phyloP scores from a whole-genome alignment of 208 protist genomes.

The Trypanosomatidae sp. region DNA sequence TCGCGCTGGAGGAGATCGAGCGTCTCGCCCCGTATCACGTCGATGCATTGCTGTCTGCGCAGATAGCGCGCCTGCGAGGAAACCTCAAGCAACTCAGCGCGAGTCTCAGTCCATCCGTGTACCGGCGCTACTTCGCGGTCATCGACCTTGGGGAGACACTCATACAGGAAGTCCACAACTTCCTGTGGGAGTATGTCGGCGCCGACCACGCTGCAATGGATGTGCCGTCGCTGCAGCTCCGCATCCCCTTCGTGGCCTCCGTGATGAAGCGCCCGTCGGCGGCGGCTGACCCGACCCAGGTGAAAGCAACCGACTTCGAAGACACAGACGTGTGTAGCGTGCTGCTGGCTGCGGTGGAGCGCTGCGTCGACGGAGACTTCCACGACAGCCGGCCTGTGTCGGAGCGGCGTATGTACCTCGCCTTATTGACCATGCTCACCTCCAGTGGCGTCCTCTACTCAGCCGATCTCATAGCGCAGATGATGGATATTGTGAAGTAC shows the following conservation, averaged over 20 bases:
- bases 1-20: conserved; percentile 71
- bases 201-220: conserved; percentile 76
- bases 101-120: conserved; percentile 68
- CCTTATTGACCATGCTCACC: conserved; percentile 76
- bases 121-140: conserved; percentile 63
- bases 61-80: conserved; percentile 63
- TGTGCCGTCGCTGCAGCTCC: conserved; percentile 61
- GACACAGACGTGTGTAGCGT: conserved; percentile 81
- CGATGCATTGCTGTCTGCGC: conserved; percentile 55
- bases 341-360: conserved; percentile 72
- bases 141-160: conserved; percentile 52
- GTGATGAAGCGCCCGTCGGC: conserved; percentile 60
- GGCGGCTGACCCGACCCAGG: conserved; percentile 19
- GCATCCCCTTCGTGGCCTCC: conserved; percentile 72
- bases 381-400: conserved; percentile 53
- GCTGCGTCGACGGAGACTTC: conserved; percentile 67
- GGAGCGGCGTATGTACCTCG: conserved; percentile 73
- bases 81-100: conserved; percentile 66
- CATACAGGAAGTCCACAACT: conserved; percentile 76
- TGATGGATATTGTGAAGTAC: conserved; percentile 92
- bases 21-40: conserved; percentile 57
- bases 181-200: conserved; percentile 83
- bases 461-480: conserved; percentile 74
- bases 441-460: conserved; percentile 83
- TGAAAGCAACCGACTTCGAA: conserved; percentile 65